Evolutionary conservation across 2,329 filamentous ascomycete genomes (phyloP), one percentile per base, ranked within the genome.

Genomic region (Diaporthe capsici): DNA sequence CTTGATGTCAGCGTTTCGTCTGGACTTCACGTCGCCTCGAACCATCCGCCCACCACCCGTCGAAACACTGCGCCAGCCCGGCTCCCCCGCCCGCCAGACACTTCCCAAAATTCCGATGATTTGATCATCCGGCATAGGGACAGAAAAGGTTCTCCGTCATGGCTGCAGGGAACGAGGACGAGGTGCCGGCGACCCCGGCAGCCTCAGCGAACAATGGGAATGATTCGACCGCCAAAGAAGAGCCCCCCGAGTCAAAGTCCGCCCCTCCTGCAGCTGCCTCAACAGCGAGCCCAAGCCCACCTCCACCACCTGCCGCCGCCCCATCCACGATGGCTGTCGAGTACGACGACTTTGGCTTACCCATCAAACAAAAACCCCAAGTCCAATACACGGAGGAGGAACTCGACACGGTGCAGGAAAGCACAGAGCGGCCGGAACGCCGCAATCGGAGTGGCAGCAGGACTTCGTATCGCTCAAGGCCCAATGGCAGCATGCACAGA

Each of bases 341-440:
- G 80, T 84, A 92, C 76, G 93, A 95, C 82, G 93, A 95, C 78
- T 95, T 94, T 82, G 93, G 93, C 70, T 85, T 95, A 78, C 92
- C 92, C 25, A 88, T 93, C 77, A 88, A 87, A 81, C 42, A 42
- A 20, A 20, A 39, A 17, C n/a, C 63, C 5, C 68, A 90, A 87
- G 79, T 88, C 82, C 80, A 80, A 83, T 80, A 84, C 82, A 72
- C 76, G 15, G 68, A 72, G n/a, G 73, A 77, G 57, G 75, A 72
- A 53, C 68, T 72, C 20, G 77, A 77, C 65, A 57, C 67, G 49
- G 72, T 58, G 61, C 70, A 68, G 51, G 73, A 75, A 22, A 53
- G 47, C 39, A 70, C 65, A 22, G 65, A 42, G 49, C 49, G n/a
- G 47, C 65, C 47, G n/a, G 61, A 57, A 13, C 57, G 53, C 60